Percentiles rank a stretch among this genome's conserved stretches.
These are phyloP conservation scores for Aspergillus ellipticus DNA, from an alignment of 495 filamentous ascomycete genomes.

Conservation along the genomic window DNA sequence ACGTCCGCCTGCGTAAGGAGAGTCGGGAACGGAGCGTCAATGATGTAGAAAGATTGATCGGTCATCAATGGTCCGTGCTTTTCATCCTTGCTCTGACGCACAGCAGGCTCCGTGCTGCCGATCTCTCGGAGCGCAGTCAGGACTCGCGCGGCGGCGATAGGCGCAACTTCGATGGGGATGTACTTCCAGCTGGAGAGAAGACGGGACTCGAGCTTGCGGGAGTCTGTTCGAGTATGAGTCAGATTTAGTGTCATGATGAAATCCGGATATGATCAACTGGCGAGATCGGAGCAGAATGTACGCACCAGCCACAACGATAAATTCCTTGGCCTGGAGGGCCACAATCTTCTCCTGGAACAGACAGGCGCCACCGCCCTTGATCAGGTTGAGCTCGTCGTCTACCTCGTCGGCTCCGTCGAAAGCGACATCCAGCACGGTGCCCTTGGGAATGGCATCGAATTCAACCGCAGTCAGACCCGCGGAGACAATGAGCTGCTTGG, in stretches of 20 bases:
- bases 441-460: constrained; percentile 65
- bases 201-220: constrained; percentile 75
- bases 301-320: constrained; percentile 87
- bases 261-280: background rate
- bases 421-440: constrained; percentile 67
- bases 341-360: constrained; percentile 98
- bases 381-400: constrained; percentile 89
- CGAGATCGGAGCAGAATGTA: background rate
- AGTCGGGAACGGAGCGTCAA: constrained; percentile 82
- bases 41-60: constrained; percentile 89
- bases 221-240: constrained; percentile 50
- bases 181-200: constrained; percentile 78
- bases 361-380: constrained; percentile 96
- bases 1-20: constrained; percentile 63
- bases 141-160: constrained; percentile 70
- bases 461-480: constrained; percentile 73
- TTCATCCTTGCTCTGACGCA: constrained; percentile 62
- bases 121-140: constrained; percentile 62
- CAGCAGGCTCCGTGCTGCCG: constrained; percentile 61
- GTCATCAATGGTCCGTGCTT: constrained; percentile 85
- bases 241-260: background rate
- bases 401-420: constrained; percentile 98
- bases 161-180: constrained; percentile 91
- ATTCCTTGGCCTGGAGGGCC: constrained; percentile 76
- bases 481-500: constrained; percentile 71